Percentiles rank a stretch among this genome's conserved stretches.
Evolutionary conservation across 1,284 basidiomycete genomes (phyloP).

Genomic region (Pterulicium gracile): DNA sequence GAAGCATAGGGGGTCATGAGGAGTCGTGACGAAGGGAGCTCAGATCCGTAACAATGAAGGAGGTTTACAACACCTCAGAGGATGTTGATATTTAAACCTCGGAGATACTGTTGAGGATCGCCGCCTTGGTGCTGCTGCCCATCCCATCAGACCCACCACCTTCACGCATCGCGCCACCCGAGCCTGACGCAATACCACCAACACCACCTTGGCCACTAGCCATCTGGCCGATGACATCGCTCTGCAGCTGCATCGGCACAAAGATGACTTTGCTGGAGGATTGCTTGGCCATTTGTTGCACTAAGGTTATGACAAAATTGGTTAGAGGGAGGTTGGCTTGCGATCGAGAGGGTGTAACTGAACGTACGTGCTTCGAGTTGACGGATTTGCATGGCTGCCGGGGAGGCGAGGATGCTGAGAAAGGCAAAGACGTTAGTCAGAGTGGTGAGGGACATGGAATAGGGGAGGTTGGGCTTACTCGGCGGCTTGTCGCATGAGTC

Average conservation of each 20-base stretch:
- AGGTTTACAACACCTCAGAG: too few relatives aligned
- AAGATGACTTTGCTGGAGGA: constrained; percentile 85
- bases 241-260: constrained; percentile 86
- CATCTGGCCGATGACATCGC: constrained; percentile 50
- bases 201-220: constrained; percentile 9
- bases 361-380: constrained; percentile 81
- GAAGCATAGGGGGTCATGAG: too few relatives aligned
- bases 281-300: constrained; percentile 63
- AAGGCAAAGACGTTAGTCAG: background rate
- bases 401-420: constrained; percentile 66
- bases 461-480: constrained; percentile 29
- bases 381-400: constrained; percentile 95
- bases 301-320: constrained; percentile 14
- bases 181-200: constrained; percentile 8
- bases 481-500: constrained; percentile 90
- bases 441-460: too few relatives aligned
- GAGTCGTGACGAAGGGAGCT: too few relatives aligned
- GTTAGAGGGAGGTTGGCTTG: background rate
- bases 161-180: constrained; percentile 6
- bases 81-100: background rate
- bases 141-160: background rate
- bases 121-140: background rate
- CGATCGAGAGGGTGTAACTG: constrained; percentile 24
- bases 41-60: too few relatives aligned
- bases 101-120: background rate